These are phyloP conservation scores for Gossypium raimondii DNA, from an alignment of 345 rosid genomes.

Conservation along the genomic window DNA sequence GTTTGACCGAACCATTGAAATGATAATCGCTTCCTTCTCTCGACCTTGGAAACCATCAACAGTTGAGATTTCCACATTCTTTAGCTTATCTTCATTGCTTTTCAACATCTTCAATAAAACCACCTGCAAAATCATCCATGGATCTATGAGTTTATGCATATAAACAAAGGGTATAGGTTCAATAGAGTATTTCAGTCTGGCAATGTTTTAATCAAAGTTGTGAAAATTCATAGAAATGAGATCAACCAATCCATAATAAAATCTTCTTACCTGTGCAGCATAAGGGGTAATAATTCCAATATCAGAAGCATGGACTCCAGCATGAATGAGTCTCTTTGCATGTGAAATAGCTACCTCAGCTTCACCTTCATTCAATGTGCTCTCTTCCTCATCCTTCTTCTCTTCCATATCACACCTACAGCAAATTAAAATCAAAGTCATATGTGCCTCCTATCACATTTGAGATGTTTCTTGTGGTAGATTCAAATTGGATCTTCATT, in stretches of 20 bases:
- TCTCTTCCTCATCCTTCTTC: constrained; percentile 97
- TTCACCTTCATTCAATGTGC: constrained; percentile 94
- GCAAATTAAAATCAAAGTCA: constrained; percentile 17
- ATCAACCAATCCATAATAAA: background rate
- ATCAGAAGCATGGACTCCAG: constrained; percentile 77
- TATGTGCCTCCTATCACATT: constrained; percentile 2
- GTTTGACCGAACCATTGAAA: constrained; percentile 95
- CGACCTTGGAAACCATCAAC: constrained; percentile 99
- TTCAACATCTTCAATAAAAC: constrained; percentile 64
- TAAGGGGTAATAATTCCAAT: constrained; percentile 93
- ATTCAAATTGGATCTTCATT: constrained; percentile 13
- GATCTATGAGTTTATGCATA: background rate
- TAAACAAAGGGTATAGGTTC: background rate
- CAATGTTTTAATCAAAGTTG: background rate
- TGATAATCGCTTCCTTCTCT: constrained; percentile 91
- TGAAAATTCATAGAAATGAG: constrained; percentile 3
- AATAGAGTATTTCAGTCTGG: background rate
- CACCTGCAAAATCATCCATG: constrained; percentile 39
- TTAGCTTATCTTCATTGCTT: constrained; percentile 67
- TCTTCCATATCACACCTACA: constrained; percentile 95
- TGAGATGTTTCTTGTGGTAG: background rate
- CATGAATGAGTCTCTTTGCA: constrained; percentile 68
- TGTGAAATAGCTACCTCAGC: constrained; percentile 87
- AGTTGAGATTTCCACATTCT: constrained; percentile 81
- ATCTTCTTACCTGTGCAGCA: constrained; percentile 73